Base-by-base conservation (phyloP, 164 flowering plant species). In the Aristolochia contorta region DNA sequence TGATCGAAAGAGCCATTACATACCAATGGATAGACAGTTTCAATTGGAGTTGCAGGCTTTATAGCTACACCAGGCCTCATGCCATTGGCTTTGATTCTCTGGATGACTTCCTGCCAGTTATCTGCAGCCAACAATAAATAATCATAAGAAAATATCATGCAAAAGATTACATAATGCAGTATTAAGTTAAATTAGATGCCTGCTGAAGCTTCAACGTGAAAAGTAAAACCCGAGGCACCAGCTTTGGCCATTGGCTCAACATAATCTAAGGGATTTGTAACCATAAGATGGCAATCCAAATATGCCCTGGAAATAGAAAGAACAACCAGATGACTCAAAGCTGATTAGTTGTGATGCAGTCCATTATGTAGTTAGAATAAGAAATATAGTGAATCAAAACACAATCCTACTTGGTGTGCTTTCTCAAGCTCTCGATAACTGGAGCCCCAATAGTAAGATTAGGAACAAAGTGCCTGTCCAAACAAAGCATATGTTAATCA, bases 221-320 rank as follows among this genome's bases (percentile, higher is more conserved):
- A 94, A 58, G 99, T 94, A 62, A 94, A 94, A 59, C 99, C 96
- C 18, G 97, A 91, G 61, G 99, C 99, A 67, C 99, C 99, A 70
- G 99, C 97, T 74, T 89, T 82, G 57, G 81, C 87, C 7, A 94
- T 66, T 56, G 89, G 83, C 58, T 91, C 90, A 61, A 94, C 97
- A 72, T 94, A 94, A 81, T 87, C 99, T 56, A 94, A 69, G 51
- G 99, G 99, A 77, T 94, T 85, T 53, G 99, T 94, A 56, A 91
- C 99, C 97, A 94, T 94, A 51, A 94, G 85, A 74, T 94, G 99
- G 62, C 99, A 94, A 71, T 91, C 99, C 62, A 94, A 68, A 78
- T 89, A 91, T 41, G 91, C 91, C 65, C 99, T 94, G 75, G 19
- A 66, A 63, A 20, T 60, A 27, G 63, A 27, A 61, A 52, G 46